Evolutionary conservation across 768 basidiomycete species (phyloP).

Genomic region (Dioszegia aurantiaca): DNA sequence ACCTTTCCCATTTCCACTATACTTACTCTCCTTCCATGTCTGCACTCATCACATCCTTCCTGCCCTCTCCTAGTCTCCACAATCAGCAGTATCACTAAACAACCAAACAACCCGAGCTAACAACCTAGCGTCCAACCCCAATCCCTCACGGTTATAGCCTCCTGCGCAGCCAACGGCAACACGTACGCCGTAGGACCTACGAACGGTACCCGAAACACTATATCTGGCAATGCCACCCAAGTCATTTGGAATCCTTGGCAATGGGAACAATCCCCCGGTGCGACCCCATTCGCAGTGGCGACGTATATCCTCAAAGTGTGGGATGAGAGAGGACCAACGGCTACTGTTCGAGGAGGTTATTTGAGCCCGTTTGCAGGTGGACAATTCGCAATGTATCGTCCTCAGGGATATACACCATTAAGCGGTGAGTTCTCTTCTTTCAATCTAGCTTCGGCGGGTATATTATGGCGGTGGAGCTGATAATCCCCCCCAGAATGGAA

Average conservation of each 20-base stretch:
- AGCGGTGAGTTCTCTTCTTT: too few relatives aligned
- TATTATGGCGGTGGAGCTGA: too few relatives aligned
- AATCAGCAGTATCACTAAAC: neutral
- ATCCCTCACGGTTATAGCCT: constrained; percentile 73
- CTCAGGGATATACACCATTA: constrained; percentile 67
- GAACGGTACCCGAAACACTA: constrained; percentile 58
- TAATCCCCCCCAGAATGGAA: constrained; percentile 53
- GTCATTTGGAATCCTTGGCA: constrained; percentile 73
- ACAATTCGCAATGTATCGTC: constrained; percentile 80
- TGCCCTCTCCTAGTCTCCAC: neutral
- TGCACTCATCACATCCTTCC: neutral
- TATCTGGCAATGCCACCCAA: constrained; percentile 66
- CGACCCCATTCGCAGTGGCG: constrained; percentile 68
- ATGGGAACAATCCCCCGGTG: constrained; percentile 65
- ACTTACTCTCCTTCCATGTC: neutral
- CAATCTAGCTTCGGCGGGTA: too few relatives aligned
- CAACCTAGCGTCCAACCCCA: constrained; percentile 60
- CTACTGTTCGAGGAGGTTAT: constrained; percentile 62
- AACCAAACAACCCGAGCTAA: constrained; percentile 68
- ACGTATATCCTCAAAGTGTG: constrained; percentile 76
- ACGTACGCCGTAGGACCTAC: constrained; percentile 84
- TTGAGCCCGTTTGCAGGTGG: constrained; percentile 68
- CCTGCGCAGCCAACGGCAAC: constrained; percentile 74
- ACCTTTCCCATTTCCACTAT: neutral
- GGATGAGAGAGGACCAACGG: constrained; percentile 73